These are phyloP conservation scores for Phytopythium chamaehyphon DNA, from an alignment of 352 stramenopile species.

Conservation along the genomic window DNA sequence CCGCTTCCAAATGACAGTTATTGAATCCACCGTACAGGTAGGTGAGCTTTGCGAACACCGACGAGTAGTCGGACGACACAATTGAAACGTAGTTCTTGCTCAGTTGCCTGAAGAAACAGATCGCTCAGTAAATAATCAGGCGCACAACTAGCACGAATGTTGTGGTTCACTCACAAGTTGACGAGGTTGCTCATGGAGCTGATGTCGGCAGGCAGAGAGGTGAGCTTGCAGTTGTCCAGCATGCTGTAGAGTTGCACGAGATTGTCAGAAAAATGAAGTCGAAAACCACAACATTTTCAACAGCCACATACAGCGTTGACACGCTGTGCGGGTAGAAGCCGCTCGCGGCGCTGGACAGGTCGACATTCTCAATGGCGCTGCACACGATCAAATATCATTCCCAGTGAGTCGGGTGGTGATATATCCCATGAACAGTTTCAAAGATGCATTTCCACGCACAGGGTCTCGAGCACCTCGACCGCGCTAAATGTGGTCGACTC, in stretches of 20 bases:
- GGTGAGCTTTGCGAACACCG: conserved; percentile 36
- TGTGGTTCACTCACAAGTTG: conserved; percentile 33
- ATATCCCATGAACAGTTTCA: not conserved
- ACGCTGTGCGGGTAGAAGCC: conserved; percentile 32
- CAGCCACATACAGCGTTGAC: conserved; percentile 18
- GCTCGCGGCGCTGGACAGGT: conserved; percentile 24
- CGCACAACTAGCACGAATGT: not conserved
- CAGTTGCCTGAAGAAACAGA: conserved; percentile 28
- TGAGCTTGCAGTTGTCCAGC: conserved; percentile 72
- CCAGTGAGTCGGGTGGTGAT: not conserved
- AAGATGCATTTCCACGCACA: conserved; percentile 32
- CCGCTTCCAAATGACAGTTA: not conserved
- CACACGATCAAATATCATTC: too few species aligned
- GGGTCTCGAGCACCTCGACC: conserved; percentile 24
- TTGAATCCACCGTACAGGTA: conserved; percentile 27
- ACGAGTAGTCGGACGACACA: conserved; percentile 25
- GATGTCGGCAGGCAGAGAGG: conserved; percentile 39
- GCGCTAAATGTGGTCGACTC: conserved; percentile 40
- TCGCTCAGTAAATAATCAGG: not conserved
- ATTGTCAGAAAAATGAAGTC: not conserved
- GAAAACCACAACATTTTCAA: not conserved
- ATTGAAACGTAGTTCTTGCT: conserved; percentile 54
- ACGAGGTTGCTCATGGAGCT: conserved; percentile 44
- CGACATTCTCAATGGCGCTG: conserved; percentile 21
- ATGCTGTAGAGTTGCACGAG: conserved; percentile 17